Conservation (phyloP, 441 rosid genomes). For the Croton setiger region DNA sequence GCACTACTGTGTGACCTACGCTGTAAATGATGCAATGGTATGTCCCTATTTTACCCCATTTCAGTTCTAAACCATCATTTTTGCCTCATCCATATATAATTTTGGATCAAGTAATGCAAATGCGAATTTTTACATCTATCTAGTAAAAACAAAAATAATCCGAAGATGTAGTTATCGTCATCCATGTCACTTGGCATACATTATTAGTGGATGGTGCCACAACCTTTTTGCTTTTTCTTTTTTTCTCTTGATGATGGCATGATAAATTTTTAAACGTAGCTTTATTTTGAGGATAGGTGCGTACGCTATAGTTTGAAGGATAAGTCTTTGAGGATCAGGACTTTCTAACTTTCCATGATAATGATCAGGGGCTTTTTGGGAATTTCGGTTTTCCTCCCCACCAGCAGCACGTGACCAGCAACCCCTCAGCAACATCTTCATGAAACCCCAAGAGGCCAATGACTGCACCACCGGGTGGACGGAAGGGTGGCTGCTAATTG, state of each 20-base stretch:
- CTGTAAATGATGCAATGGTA: slow-evolving; percentile 86
- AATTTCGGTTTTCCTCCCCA: slow-evolving; percentile 52
- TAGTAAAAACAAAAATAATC: no score
- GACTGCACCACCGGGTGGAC: background rate
- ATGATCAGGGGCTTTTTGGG: slow-evolving; percentile 54
- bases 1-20: slow-evolving; percentile 80
- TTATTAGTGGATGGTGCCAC: background rate
- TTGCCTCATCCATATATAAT: background rate
- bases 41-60: slow-evolving; percentile 19
- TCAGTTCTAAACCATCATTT: background rate
- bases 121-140: no score
- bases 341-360: slow-evolving; percentile 16
- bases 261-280: background rate
- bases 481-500: background rate
- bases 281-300: background rate
- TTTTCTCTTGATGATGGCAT: slow-evolving; percentile 1
- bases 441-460: slow-evolving; percentile 15
- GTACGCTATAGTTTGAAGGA: background rate
- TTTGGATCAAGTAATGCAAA: no score
- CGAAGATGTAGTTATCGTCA: background rate
- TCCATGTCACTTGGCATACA: background rate
- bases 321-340: slow-evolving; percentile 2
- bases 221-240: background rate
- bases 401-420: slow-evolving; percentile 25
- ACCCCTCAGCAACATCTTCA: slow-evolving; percentile 24